Percentiles rank a stretch among this genome's conserved stretches.
Conservation (phyloP, 2,329 filamentous ascomycete species). For the Byssoonygena ceratinophila region DNA sequence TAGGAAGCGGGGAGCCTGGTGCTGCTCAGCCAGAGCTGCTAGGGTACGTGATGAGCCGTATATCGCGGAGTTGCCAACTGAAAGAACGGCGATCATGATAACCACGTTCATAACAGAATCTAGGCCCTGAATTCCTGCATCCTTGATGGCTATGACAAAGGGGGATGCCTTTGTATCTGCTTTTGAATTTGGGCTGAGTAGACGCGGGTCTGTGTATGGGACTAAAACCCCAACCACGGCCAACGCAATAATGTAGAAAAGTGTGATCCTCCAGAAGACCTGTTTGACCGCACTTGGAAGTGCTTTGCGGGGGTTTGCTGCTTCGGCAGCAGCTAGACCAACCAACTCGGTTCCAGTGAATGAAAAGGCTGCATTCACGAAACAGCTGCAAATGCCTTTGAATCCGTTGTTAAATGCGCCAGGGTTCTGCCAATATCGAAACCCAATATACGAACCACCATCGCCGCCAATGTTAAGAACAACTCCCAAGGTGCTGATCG, state of each 20-base stretch:
- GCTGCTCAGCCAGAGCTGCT: conserved; percentile 62
- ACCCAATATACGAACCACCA: conserved; percentile 51
- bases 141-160: conserved; percentile 61
- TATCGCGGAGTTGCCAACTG: conserved; percentile 57
- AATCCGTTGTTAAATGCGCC: conserved; percentile 50
- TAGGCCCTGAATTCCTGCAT: conserved; percentile 56
- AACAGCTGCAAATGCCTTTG: conserved; percentile 52
- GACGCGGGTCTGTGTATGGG: conserved; percentile 50
- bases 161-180: conserved; percentile 61
- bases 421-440: conserved; percentile 55
- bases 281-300: conserved; percentile 46
- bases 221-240: conserved; percentile 51
- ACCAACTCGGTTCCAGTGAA: conserved; percentile 40
- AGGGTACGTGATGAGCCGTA: conserved; percentile 57
- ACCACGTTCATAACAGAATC: conserved; percentile 66
- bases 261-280: conserved; percentile 46
- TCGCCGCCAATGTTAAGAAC: conserved; percentile 55
- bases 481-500: conserved; percentile 51
- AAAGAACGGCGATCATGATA: conserved; percentile 61
- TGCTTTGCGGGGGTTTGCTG: conserved; percentile 42
- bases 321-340: conserved; percentile 47
- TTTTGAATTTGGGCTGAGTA: conserved; percentile 49
- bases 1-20: conserved; percentile 59
- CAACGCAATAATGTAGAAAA: conserved; percentile 49
- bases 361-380: conserved; percentile 33